Evolutionary conservation across 108 stramenopile genomes (phyloP).

Genomic region (Skeletonema costatum): DNA sequence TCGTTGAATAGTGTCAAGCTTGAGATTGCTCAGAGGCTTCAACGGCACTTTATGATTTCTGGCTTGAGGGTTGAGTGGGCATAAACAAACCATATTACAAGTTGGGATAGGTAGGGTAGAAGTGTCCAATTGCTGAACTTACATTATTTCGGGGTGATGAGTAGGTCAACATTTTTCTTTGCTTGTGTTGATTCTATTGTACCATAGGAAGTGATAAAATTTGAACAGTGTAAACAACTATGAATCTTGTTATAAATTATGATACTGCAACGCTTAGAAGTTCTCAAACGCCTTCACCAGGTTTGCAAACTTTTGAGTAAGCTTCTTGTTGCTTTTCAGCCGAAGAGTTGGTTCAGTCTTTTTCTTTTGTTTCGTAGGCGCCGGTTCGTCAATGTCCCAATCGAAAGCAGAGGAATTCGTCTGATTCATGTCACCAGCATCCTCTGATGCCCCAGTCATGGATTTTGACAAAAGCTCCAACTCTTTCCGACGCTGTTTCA

Average conservation of each 20-base stretch:
- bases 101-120: neutral
- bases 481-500: conserved; percentile 37
- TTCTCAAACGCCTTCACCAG: conserved; percentile 40
- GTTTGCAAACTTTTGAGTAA: conserved; percentile 40
- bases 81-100: neutral
- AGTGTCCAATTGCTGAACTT: neutral
- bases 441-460: conserved; percentile 4
- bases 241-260: neutral
- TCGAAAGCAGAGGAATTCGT: neutral
- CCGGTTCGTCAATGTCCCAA: neutral
- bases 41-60: conserved; percentile 95
- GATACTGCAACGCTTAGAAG: neutral
- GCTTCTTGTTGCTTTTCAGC: conserved; percentile 36
- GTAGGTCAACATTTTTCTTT: neutral
- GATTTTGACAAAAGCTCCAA: conserved; percentile 23
- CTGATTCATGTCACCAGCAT: neutral
- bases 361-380: conserved; percentile 12
- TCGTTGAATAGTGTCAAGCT: conserved; percentile 91
- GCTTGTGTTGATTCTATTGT: neutral
- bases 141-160: neutral
- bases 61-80: conserved; percentile 86
- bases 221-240: neutral
- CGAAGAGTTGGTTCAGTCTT: conserved; percentile 33
- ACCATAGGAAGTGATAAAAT: neutral
- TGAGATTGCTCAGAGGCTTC: conserved; percentile 95